Evolutionary conservation across 805 yeast species (phyloP).

Genomic region (Jamesozyma lodderae): DNA sequence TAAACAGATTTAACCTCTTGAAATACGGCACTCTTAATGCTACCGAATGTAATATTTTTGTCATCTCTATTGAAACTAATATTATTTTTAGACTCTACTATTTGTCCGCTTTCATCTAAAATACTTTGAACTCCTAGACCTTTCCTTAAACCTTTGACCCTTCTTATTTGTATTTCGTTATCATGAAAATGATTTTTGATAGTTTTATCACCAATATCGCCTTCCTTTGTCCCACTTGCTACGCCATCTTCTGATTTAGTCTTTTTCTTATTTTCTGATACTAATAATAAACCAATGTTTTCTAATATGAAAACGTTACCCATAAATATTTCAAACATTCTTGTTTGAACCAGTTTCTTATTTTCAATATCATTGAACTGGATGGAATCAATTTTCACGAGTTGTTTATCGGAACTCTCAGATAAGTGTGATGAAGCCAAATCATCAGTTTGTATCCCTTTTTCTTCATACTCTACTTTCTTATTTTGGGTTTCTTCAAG

Average conservation of each 20-base stretch:
- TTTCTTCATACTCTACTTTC: neutral
- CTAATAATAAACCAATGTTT: slow-evolving; percentile 59
- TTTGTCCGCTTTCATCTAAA: slow-evolving; percentile 27
- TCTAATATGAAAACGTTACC: slow-evolving; percentile 54
- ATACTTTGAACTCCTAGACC: slow-evolving; percentile 33
- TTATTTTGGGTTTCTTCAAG: neutral
- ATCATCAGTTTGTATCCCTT: neutral
- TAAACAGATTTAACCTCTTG: slow-evolving; percentile 18
- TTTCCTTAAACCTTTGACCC: slow-evolving; percentile 72
- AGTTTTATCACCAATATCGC: neutral
- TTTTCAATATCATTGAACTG: neutral
- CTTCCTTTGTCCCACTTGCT: neutral
- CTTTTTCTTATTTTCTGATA: slow-evolving; percentile 19
- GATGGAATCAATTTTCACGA: too few relatives aligned
- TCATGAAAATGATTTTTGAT: neutral
- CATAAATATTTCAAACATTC: slow-evolving; percentile 32
- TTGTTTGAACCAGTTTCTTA: neutral
- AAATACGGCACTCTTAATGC: slow-evolving; percentile 42
- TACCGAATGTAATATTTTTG: too few relatives aligned
- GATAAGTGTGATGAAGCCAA: neutral
- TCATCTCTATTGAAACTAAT: neutral
- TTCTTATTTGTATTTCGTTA: slow-evolving; percentile 43
- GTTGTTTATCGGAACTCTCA: too few relatives aligned
- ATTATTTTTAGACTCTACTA: slow-evolving; percentile 23
- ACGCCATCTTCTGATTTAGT: neutral